Conservation (phyloP, 148 eudicot species). For the Chenopodium quinoa region DNA sequence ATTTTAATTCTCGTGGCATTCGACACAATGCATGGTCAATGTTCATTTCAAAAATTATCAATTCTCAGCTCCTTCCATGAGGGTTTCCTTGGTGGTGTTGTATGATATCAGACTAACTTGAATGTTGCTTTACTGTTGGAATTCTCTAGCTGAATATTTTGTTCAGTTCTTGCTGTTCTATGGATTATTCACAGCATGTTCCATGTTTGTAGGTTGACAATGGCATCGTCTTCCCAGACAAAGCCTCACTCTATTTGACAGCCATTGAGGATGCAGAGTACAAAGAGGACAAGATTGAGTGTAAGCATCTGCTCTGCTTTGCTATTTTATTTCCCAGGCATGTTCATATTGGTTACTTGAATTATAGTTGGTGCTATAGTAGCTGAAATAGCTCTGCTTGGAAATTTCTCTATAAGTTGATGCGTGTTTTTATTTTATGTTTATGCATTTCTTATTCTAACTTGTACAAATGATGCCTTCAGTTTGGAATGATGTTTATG, state of each 20-base stretch:
- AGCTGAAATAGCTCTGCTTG: background rate
- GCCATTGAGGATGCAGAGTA: conserved; percentile 99
- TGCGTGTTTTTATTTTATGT: background rate
- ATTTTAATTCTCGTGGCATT: background rate
- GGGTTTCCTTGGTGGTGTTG: background rate
- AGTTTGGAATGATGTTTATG: conserved; percentile 97
- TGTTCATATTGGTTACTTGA: background rate
- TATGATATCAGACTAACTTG: background rate
- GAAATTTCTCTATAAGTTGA: background rate
- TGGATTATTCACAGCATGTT: background rate
- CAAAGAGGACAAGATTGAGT: conserved; percentile 98
- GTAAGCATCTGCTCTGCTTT: conserved; percentile 42
- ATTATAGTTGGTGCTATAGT: background rate
- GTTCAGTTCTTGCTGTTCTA: background rate
- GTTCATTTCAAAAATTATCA: background rate
- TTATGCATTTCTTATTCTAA: background rate
- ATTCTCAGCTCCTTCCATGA: background rate
- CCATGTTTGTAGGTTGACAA: conserved; percentile 50
- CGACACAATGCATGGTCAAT: too few species aligned
- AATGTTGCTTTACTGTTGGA: background rate
- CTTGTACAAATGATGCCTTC: conserved; percentile 19
- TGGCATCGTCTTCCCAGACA: conserved; percentile 89
- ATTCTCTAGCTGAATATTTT: background rate
- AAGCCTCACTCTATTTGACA: conserved; percentile 82
- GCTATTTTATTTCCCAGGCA: background rate